A percentile compares a stretch with the other conserved stretches of the same genome.
phyloP scores from a whole-genome alignment of 306 rosid species.

The Prunus persica region DNA sequence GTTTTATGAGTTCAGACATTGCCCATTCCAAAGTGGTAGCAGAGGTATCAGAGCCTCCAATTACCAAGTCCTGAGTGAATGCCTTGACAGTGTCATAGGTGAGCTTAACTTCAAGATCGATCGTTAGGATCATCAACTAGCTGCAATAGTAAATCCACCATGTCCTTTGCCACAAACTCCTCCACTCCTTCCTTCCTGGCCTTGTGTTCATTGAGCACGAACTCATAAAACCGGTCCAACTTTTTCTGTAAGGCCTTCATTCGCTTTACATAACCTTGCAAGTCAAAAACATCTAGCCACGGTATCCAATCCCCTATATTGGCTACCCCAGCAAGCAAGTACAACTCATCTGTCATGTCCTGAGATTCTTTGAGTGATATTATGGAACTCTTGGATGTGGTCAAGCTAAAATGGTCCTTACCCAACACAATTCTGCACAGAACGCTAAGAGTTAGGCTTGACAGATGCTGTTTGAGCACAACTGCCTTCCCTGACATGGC shows the following conservation, averaged over 20 bases:
- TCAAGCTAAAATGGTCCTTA: conserved; percentile 16
- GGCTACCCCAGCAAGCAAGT: conserved; percentile 10
- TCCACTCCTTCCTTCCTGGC: conserved; percentile 6
- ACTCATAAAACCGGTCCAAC: conserved; percentile 13
- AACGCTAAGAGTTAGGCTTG: conserved; percentile 9
- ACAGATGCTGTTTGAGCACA: conserved; percentile 16
- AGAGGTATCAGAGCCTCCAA: conserved; percentile 25
- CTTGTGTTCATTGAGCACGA: conserved; percentile 23
- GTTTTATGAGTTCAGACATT: conserved; percentile 30
- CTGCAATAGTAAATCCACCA: conserved; percentile 30
- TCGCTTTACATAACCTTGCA: conserved; percentile 29
- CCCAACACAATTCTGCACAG: conserved; percentile 31
- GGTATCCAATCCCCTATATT: conserved; percentile 41
- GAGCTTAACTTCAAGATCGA: conserved; percentile 24
- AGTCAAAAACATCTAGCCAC: conserved; percentile 28
- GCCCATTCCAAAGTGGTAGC: conserved; percentile 25
- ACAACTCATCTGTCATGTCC: conserved; percentile 23
- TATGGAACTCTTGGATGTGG: neutral
- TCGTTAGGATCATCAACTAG: conserved; percentile 26
- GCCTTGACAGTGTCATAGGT: conserved; percentile 23
- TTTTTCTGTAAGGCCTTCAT: conserved; percentile 30
- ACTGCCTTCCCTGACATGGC: conserved; percentile 14
- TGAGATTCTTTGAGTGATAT: conserved; percentile 12
- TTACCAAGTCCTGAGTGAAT: conserved; percentile 28
- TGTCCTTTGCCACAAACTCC: conserved; percentile 23